These are phyloP conservation scores for Fragaria iinumae DNA, from an alignment of 306 rosid species.

Conservation along the genomic window DNA sequence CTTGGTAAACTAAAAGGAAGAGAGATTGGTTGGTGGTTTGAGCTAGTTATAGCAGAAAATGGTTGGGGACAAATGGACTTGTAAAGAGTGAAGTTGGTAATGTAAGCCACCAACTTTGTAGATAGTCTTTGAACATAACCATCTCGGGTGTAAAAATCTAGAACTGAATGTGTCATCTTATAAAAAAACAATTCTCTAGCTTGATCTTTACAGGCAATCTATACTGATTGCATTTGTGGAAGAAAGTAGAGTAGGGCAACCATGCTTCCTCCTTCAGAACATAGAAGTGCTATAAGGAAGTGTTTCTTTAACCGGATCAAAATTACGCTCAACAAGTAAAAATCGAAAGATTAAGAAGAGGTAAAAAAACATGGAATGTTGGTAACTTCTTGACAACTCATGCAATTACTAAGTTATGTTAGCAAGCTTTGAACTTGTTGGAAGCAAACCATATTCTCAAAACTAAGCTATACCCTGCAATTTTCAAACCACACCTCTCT, in stretches of 20 bases:
- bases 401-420: background rate
- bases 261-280: too few species aligned
- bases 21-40: constrained; percentile 31
- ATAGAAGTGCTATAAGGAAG: background rate
- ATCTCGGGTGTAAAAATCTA: background rate
- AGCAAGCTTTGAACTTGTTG: background rate
- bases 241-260: background rate
- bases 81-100: constrained; percentile 25
- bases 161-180: background rate
- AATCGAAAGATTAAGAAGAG: background rate
- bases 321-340: background rate
- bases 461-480: background rate
- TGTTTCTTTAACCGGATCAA: background rate
- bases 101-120: constrained; percentile 41
- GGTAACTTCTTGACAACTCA: constrained; percentile 2
- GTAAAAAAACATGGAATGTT: background rate
- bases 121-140: constrained; percentile 10
- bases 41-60: constrained; percentile 20
- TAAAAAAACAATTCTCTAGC: background rate
- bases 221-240: background rate
- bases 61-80: constrained; percentile 30
- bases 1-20: constrained; percentile 27
- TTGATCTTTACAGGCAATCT: background rate
- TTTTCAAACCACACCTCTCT: background rate
- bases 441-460: background rate